Evolutionary conservation across 768 basidiomycete species (phyloP).

Genomic region (Auriscalpium microsporum): DNA sequence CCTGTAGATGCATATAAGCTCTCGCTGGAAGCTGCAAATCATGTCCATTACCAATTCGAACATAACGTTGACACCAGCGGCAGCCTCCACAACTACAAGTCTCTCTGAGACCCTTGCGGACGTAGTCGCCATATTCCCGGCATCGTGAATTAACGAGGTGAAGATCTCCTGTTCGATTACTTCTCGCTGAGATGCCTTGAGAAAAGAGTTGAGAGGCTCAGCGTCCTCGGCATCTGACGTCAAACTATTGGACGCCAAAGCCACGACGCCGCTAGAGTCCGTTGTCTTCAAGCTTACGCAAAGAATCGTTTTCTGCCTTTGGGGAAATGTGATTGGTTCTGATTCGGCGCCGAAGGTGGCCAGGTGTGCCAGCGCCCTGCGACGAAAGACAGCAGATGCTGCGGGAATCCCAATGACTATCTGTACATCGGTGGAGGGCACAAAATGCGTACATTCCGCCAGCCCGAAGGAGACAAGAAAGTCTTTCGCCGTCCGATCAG

Average conservation of each 20-base stretch:
- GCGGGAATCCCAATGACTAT: conserved; percentile 3
- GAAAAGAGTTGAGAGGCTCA: conserved; percentile 34
- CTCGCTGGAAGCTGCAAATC: neutral
- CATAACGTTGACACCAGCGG: conserved; percentile 55
- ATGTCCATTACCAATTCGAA: conserved; percentile 58
- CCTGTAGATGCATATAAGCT: conserved; percentile 13
- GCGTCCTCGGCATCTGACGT: neutral
- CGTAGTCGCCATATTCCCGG: conserved; percentile 66
- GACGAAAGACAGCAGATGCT: conserved; percentile 61
- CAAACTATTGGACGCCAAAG: conserved; percentile 1
- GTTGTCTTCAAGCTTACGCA: conserved; percentile 43
- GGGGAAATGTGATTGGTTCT: conserved; percentile 26
- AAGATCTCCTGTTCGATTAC: conserved; percentile 79
- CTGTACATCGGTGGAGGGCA: neutral
- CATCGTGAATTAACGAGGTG: conserved; percentile 61
- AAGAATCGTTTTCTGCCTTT: conserved; percentile 55
- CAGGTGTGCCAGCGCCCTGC: conserved; percentile 63
- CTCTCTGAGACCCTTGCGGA: conserved; percentile 74
- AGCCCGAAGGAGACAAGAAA: conserved; percentile 74
- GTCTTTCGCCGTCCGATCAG: conserved; percentile 74
- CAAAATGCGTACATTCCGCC: conserved; percentile 61
- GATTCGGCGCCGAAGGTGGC: conserved; percentile 33
- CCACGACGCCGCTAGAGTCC: conserved; percentile 23
- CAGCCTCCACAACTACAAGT: conserved; percentile 68
- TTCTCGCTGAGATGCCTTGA: conserved; percentile 59